Evolutionary conservation across 2,329 filamentous ascomycete genomes (phyloP).

Genomic region (Fusarium lyarnte): DNA sequence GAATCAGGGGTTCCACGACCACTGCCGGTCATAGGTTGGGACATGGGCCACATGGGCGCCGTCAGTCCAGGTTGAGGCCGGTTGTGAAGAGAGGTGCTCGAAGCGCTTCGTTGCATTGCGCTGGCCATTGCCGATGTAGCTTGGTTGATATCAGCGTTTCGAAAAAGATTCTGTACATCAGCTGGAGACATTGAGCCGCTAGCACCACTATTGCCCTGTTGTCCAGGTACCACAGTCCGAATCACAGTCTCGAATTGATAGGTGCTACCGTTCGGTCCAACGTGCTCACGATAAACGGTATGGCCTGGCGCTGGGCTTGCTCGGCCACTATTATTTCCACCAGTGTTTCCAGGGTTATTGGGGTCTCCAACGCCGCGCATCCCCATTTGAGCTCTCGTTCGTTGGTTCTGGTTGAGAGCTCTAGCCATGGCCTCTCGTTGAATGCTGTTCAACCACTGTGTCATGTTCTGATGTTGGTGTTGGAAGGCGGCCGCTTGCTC

Average conservation of each 20-base stretch:
- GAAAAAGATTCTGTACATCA: conserved; percentile 59
- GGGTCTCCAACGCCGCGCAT: conserved; percentile 54
- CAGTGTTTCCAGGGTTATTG: conserved; percentile 29
- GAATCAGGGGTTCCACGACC: conserved; percentile 60
- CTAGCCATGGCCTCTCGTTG: conserved; percentile 57
- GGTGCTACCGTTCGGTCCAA: conserved; percentile 47
- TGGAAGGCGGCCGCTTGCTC: conserved; percentile 47
- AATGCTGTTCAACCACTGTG: conserved; percentile 58
- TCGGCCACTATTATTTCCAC: conserved; percentile 42
- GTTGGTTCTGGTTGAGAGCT: conserved; percentile 56
- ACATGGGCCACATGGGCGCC: conserved; percentile 50
- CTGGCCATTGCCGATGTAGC: conserved; percentile 58
- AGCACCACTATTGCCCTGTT: conserved; percentile 11
- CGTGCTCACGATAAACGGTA: conserved; percentile 47
- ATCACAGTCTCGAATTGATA: conserved; percentile 51
- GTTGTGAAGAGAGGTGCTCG: conserved; percentile 55
- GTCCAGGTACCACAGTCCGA: conserved; percentile 32
- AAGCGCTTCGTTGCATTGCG: conserved; percentile 63
- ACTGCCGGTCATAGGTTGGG: conserved; percentile 54
- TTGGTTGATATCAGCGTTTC: conserved; percentile 57
- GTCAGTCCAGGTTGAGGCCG: conserved; percentile 55
- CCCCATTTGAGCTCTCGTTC: conserved; percentile 52
- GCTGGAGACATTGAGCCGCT: conserved; percentile 50
- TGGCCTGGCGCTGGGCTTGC: conserved; percentile 47
- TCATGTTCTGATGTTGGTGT: conserved; percentile 55